Base-by-base conservation (phyloP, 1,284 basidiomycete genomes). In the Xerocomus nothofagi region DNA sequence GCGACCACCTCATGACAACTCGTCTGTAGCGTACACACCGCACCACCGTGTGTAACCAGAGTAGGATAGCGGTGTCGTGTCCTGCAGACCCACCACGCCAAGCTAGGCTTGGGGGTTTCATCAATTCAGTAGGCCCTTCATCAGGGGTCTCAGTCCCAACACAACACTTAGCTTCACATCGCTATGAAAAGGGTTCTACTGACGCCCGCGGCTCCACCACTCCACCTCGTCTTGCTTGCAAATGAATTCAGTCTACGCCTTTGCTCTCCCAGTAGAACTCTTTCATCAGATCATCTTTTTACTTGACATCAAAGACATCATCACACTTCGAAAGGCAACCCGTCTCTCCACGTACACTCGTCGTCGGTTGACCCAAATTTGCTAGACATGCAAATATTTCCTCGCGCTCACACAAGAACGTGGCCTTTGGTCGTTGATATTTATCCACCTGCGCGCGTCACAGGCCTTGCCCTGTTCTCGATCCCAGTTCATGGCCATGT, bases 251-350 rank as follows among this genome's bases (percentile, higher is more conserved):
- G 11, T 6, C 8, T 15, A 29, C 15, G 9, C 33, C 4, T 39
- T 51, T 9, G 4, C n/a, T 23, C 51, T 66, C 20, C 62, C 64
- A 0, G 50, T 54, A 8, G 62, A 63, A 30, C 39, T 63, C 4
- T 46, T 47, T 38, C 29, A 49, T 29, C 40, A 50, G 2, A 44
- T 67, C 30, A n/a, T 57, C 18, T 15, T 7, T 37, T 49, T 52
- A 21, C 59, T 64, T 2, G 53, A 53, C 18, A 6, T 62, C 12
- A n/a, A 20, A 12, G 49, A 53, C 14, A 26, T 64, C 27, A 14
- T 67, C 30, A 33, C 54, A 6, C 42, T 63, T 6, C 59, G 53
- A 46, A 55, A 38, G 59, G 65, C 34, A 50, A 21, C 3, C 14
- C 20, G 6, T 11, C 14, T 12, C 14, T 24, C 8, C 27, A 9